Evolutionary conservation across 805 yeast genomes (phyloP).

Genomic region (Lipomyces lipofer): DNA sequence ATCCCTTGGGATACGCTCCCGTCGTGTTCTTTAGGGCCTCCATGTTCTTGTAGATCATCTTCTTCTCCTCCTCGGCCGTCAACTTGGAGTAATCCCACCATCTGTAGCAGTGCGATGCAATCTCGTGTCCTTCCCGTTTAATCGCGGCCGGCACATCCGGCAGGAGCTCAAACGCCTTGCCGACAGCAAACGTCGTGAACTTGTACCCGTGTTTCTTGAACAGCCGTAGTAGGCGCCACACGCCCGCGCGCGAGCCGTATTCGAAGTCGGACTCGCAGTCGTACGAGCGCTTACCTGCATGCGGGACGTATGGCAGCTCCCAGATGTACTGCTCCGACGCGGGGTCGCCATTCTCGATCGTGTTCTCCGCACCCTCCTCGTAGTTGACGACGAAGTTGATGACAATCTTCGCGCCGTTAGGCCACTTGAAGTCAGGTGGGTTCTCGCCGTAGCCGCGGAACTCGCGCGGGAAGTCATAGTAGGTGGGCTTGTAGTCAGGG

Average conservation of each 20-base stretch:
- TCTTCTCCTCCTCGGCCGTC: conserved; percentile 41
- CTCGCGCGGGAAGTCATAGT: conserved; percentile 36
- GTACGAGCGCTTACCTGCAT: conserved; percentile 34
- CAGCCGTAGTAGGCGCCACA: conserved; percentile 41
- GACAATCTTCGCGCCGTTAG: conserved; percentile 40
- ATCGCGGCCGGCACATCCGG: conserved; percentile 42
- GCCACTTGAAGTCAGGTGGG: conserved; percentile 41
- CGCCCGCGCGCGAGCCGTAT: conserved; percentile 42
- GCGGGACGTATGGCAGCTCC: conserved; percentile 33
- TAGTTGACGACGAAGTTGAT: conserved; percentile 41
- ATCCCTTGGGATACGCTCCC: conserved; percentile 43
- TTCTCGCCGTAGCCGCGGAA: conserved; percentile 40
- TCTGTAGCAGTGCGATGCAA: conserved; percentile 43
- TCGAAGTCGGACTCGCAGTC: conserved; percentile 42
- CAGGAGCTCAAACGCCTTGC: conserved; percentile 42
- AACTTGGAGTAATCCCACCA: conserved; percentile 41
- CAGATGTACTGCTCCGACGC: conserved; percentile 35
- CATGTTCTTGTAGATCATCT: conserved; percentile 39
- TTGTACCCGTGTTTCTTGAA: conserved; percentile 40
- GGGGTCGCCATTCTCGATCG: conserved; percentile 39
- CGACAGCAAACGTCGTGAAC: conserved; percentile 45
- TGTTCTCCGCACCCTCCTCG: conserved; percentile 43
- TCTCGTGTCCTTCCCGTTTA: conserved; percentile 44
- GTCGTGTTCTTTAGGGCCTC: conserved; percentile 38
- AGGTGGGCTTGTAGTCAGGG: conserved; percentile 26